Base-by-base conservation (phyloP, 202 grass and related monocot species). In the Hordeum pubiflorum region DNA sequence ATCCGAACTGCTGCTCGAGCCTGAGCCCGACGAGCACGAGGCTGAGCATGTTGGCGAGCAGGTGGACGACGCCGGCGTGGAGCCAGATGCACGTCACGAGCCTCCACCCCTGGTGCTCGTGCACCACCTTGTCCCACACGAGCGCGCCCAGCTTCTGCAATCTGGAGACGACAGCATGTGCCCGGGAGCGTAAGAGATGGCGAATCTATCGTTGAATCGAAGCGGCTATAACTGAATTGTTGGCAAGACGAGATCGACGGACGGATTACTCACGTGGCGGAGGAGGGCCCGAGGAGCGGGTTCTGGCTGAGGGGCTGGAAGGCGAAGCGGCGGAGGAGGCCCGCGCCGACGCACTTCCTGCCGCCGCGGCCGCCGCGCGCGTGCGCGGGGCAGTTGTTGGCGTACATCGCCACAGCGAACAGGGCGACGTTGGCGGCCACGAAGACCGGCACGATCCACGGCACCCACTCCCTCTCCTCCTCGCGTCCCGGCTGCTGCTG, bases 1-100 rank as follows among this genome's bases (percentile, higher is more conserved):
- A 97, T 88, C 94, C 91, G 32, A 94, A 97, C 55, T 97, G 86
- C 81, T 92, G 91, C 73, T 97, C 94, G 9, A 97, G 91, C 20
- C 91, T 87, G 78, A 94, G 78, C 11, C 94, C 94, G 64, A 97
- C 84, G 65, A 97, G 84, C 38, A 92, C 62, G 21, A 94, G 88
- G 86, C 94, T 97, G 13, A 94, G 13, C 94, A 97, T 94, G 20
- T 97, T 97, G 21, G 86, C 87, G 4, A 97, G 66, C n/a, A 97
- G 85, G 86, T 94, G 94, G 44, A 92, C 59, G 18, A 94, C 81
- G 32, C 94, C 94, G 7, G 91, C 91, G 89, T 97, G 94, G 75
- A 97, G 82, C 91, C 91, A 97, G 79, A 97, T 90, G 83, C 91
- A 97, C 0, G 91, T 85, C 34, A 97, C 8, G 15, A 97, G 90